Evolutionary conservation across 2,329 filamentous ascomycete genomes (phyloP).

Genomic region (Penicillium griseofulvum): DNA sequence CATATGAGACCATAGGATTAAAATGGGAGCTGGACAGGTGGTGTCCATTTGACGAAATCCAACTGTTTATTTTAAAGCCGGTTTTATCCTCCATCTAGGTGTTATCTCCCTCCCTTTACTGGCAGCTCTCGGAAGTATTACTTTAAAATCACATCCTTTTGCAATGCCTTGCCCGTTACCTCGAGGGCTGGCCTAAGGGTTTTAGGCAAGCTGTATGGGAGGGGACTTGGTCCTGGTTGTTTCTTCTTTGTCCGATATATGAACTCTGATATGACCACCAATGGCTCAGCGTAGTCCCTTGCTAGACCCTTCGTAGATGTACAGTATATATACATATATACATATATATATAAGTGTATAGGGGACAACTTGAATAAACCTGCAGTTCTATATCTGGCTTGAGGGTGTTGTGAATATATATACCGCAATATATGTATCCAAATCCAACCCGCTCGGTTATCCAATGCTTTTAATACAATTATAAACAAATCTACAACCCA

Average conservation of each 20-base stretch:
- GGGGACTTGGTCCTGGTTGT: slow-evolving; percentile 5
- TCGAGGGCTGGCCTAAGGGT: neutral
- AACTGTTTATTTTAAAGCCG: slow-evolving; percentile 28
- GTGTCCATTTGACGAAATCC: slow-evolving; percentile 27
- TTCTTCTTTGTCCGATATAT: slow-evolving; percentile 9
- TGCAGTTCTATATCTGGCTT: neutral
- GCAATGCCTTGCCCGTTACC: slow-evolving; percentile 6
- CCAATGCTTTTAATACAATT: neutral
- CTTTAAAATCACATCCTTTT: slow-evolving; percentile 21
- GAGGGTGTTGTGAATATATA: neutral
- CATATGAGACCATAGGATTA: slow-evolving; percentile 28
- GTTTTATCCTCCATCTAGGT: slow-evolving; percentile 23
- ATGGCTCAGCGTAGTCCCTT: neutral
- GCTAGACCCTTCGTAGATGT: neutral
- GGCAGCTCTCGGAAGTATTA: slow-evolving; percentile 25
- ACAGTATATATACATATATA: neutral
- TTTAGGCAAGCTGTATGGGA: slow-evolving; percentile 2
- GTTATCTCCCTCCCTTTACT: slow-evolving; percentile 21
- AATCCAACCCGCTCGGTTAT: neutral
- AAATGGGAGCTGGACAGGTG: slow-evolving; percentile 16
- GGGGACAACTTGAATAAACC: neutral
- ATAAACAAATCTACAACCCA: neutral
- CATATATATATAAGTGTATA: neutral
- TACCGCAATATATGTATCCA: neutral
- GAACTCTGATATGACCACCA: slow-evolving; percentile 13